Evolutionary conservation across 768 basidiomycete genomes (phyloP), one percentile per base, ranked within the genome.

Genomic region (Pleurotus ostreatus): DNA sequence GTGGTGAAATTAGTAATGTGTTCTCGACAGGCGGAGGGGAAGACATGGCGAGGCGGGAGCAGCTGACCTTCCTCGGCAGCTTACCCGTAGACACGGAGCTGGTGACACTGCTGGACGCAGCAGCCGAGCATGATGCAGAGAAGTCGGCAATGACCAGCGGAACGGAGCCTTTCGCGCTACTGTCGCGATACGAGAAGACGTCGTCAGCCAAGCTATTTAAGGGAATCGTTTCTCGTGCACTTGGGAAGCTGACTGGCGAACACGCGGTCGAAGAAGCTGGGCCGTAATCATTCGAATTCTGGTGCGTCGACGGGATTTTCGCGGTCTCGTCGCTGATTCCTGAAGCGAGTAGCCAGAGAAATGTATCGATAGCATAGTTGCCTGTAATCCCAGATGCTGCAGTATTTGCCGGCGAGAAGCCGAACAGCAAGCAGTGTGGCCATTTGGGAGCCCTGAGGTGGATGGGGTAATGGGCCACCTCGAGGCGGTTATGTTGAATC

Each of bases 1-100:
- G 97, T 68, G 92, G 92, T 13, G 95, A 98, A 70, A 77, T 98
- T 62, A 92, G 86, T 75, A 92, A 96, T 68, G 83, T 97, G 54
- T 99, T 98, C 70, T 97, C 94, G 6, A 88, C 85, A 3, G 94
- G 94, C 13, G 97, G 97, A 2, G 97, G 95, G 1, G 84, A 88
- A 70, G 89, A 86, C 64, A 86, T 94, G 88, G 94, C 92, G 3
- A 76, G 78, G 59, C 79, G 78, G 49, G 91, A 95, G 64, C 80
- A 77, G 1, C 63, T 98, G 38, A 68, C 66, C 47, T 97, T 94
- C 67, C 75, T 99, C 55, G 97, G 97, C 9, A 81, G 89, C 43
- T 75, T 99, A 39, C 97, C 97, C 5, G 88, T 99, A 40, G 97
- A 98, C 75, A 88, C 91, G 0, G 92, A 92, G 62, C 81, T 99